phyloP scores from a whole-genome alignment of 441 rosid species.

The Breynia disticha region DNA sequence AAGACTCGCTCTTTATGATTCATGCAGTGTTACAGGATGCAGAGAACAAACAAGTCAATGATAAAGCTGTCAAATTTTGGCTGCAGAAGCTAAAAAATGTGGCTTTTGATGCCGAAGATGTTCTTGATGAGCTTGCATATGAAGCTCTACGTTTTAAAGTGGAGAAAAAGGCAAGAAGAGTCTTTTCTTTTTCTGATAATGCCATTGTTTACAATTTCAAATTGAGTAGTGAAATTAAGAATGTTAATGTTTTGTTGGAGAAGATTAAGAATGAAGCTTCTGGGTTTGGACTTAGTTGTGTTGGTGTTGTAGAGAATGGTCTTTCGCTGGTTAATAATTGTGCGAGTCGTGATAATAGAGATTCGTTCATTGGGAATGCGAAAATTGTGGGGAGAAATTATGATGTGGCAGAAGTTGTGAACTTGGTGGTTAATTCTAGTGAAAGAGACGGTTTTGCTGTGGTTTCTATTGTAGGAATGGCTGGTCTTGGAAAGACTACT shows the following conservation, averaged over 20 bases:
- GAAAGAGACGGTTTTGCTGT: background rate
- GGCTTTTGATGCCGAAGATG: conserved; percentile 15
- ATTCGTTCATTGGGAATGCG: too few relatives aligned
- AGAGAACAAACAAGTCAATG: background rate
- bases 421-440: background rate
- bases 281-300: too few relatives aligned
- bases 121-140: conserved; percentile 16
- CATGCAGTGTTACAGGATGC: conserved; percentile 20
- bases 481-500: conserved; percentile 22
- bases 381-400: too few relatives aligned
- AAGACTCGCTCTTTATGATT: background rate
- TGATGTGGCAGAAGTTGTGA: too few relatives aligned
- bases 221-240: conserved; percentile 4
- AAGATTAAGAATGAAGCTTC: background rate
- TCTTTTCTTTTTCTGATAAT: conserved; percentile 4
- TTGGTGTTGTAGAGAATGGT: too few relatives aligned
- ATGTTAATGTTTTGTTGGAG: background rate
- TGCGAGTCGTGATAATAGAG: too few relatives aligned
- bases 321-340: too few relatives aligned
- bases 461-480: conserved; percentile 13
- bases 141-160: conserved; percentile 11
- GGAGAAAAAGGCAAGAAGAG: conserved; percentile 10
- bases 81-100: conserved; percentile 11
- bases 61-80: conserved; percentile 8
- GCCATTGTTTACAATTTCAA: background rate